These are phyloP conservation scores for Multifurca ochricompacta DNA, from an alignment of 768 basidiomycete species.

Conservation along the genomic window DNA sequence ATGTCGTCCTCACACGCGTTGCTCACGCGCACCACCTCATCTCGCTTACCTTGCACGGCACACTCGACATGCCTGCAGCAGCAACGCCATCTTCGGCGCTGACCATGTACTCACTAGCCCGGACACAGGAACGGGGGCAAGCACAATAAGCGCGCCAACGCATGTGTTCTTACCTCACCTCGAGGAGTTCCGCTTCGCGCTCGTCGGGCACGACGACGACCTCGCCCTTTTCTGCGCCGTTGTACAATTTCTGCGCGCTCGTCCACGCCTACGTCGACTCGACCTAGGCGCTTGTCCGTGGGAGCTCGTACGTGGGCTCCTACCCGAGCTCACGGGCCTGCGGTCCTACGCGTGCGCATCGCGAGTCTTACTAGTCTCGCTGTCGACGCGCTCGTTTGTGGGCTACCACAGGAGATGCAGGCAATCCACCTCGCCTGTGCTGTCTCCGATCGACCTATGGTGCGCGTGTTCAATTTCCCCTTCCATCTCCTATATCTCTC, in stretches of 20 bases:
- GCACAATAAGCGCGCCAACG: background rate
- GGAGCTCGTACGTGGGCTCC: constrained; percentile 45
- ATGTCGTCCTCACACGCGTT: constrained; percentile 54
- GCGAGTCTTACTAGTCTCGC: constrained; percentile 37
- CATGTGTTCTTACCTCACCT: constrained; percentile 60
- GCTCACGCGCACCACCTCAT: constrained; percentile 54
- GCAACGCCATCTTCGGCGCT: constrained; percentile 54
- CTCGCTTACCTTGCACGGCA: constrained; percentile 58
- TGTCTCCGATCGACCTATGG: constrained; percentile 44
- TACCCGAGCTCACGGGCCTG: constrained; percentile 44
- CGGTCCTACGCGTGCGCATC: constrained; percentile 54
- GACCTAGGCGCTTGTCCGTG: constrained; percentile 62
- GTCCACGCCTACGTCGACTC: constrained; percentile 43
- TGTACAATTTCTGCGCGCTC: constrained; percentile 42
- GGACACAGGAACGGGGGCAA: background rate
- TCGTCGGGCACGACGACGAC: constrained; percentile 58
- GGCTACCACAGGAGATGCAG: constrained; percentile 34
- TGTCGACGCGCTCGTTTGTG: constrained; percentile 31
- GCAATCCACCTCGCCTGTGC: constrained; percentile 47
- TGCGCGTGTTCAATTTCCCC: constrained; percentile 25
- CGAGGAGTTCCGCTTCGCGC: constrained; percentile 53
- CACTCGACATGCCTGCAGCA: constrained; percentile 49
- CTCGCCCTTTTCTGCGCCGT: constrained; percentile 44
- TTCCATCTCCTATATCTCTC: background rate
- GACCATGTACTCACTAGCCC: constrained; percentile 51